phyloP scores from a whole-genome alignment of 1,284 basidiomycete genomes.

The Mrakiaceae sp. region DNA sequence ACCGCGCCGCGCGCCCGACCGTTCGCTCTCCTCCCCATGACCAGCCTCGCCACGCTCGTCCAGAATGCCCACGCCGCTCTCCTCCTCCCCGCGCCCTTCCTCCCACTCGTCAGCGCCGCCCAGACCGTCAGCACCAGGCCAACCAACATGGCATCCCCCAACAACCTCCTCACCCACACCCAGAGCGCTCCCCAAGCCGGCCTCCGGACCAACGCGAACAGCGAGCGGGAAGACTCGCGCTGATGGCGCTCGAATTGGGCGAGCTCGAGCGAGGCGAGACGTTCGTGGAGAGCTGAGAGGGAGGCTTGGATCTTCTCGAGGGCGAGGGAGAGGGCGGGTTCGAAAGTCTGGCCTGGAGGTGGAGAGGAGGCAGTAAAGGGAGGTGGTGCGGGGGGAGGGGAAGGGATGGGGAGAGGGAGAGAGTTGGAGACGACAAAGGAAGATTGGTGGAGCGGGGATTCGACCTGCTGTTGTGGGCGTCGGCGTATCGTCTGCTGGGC shows the following conservation, averaged over 20 bases:
- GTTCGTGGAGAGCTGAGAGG: conserved; percentile 69
- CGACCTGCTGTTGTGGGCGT: conserved; percentile 1
- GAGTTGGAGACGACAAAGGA: not conserved
- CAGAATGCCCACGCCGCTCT: not conserved
- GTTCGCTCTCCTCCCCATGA: no score
- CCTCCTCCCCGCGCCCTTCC: not conserved
- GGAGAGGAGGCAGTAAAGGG: conserved; percentile 24
- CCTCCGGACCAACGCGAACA: not conserved
- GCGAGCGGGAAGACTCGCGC: not conserved
- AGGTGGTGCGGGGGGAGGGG: conserved; percentile 6
- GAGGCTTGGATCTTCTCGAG: conserved; percentile 74
- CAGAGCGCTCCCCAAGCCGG: not conserved
- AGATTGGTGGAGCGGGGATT: conserved; percentile 5
- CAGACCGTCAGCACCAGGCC: not conserved
- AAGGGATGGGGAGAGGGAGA: not conserved
- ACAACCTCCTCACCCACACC: not conserved
- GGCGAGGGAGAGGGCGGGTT: conserved; percentile 35
- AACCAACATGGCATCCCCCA: not conserved
- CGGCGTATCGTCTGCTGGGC: no score
- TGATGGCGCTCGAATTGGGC: conserved; percentile 23
- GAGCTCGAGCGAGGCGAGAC: conserved; percentile 59
- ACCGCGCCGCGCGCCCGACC: no score
- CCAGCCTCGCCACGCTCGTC: no score
- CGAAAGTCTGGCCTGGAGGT: conserved; percentile 32
- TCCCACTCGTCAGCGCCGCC: not conserved